phyloP scores from a whole-genome alignment of 768 basidiomycete species.

The Cubamyces sp. region DNA sequence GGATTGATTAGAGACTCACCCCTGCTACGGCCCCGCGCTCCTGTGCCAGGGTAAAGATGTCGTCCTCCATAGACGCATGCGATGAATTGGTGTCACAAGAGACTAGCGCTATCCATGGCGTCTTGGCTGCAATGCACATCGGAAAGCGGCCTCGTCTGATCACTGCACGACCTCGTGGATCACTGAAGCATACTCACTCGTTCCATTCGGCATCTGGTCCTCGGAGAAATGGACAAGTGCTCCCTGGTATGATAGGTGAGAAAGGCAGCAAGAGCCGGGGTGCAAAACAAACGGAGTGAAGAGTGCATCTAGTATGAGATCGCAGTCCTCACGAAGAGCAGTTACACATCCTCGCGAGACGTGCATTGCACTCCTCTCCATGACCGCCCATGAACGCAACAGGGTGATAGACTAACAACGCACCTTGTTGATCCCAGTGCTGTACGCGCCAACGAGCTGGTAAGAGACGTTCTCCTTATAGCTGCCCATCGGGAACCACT shows the following conservation, averaged over 20 bases:
- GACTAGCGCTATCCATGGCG: conserved; percentile 92
- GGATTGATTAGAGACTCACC: conserved; percentile 46
- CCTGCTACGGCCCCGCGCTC: conserved; percentile 82
- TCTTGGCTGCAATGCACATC: conserved; percentile 45
- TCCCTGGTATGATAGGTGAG: conserved; percentile 52
- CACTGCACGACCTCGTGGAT: not conserved
- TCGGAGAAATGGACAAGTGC: conserved; percentile 86
- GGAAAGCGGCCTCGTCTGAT: no score
- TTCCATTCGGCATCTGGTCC: conserved; percentile 47
- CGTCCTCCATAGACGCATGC: conserved; percentile 56
- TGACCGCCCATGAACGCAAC: not conserved
- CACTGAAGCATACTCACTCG: conserved; percentile 42
- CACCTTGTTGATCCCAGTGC: conserved; percentile 60
- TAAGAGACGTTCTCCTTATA: conserved; percentile 51
- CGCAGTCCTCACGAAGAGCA: not conserved
- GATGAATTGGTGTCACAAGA: conserved; percentile 82
- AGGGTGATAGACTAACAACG: conserved; percentile 18
- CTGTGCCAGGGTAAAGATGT: conserved; percentile 83
- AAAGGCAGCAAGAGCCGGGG: not conserved
- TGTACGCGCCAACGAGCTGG: conserved; percentile 56
- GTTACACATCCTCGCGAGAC: not conserved
- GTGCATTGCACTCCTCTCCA: not conserved
- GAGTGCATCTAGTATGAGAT: not conserved
- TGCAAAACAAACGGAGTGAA: not conserved
- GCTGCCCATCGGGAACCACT: conserved; percentile 59